These are phyloP conservation scores for Tricholoma saponaceum DNA, from an alignment of 768 basidiomycete species.

Conservation along the genomic window DNA sequence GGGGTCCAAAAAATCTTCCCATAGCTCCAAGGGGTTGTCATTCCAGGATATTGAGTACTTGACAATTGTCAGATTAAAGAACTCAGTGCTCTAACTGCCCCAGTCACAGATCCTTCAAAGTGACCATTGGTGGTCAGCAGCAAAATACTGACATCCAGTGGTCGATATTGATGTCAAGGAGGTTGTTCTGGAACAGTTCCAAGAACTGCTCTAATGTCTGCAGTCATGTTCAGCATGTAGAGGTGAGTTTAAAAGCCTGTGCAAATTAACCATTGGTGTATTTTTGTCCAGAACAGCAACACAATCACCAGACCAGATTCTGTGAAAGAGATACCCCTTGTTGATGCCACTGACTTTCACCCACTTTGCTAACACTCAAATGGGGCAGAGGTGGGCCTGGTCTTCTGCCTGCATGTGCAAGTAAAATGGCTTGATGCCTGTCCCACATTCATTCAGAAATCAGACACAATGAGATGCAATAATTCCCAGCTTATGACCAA, in stretches of 20 bases:
- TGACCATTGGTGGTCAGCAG: background rate
- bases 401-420: background rate
- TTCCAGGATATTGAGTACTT: background rate
- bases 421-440: background rate
- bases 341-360: constrained; percentile 14
- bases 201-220: constrained; percentile 35
- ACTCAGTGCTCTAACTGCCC: background rate
- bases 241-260: background rate
- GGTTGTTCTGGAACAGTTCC: constrained; percentile 33
- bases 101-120: background rate
- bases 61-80: background rate
- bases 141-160: background rate
- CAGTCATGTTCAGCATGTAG: background rate
- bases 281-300: constrained; percentile 13
- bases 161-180: constrained; percentile 37
- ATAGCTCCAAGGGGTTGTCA: background rate
- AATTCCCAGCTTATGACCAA: constrained; percentile 25
- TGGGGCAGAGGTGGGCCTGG: background rate
- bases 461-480: no score
- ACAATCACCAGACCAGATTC: constrained; percentile 23
- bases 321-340: constrained; percentile 29
- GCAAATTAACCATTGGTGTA: constrained; percentile 19
- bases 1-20: background rate
- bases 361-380: constrained; percentile 25
- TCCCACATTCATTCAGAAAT: no score